These are phyloP conservation scores for Boechera divaricarpa DNA, from an alignment of 345 rosid genomes.

Conservation along the genomic window DNA sequence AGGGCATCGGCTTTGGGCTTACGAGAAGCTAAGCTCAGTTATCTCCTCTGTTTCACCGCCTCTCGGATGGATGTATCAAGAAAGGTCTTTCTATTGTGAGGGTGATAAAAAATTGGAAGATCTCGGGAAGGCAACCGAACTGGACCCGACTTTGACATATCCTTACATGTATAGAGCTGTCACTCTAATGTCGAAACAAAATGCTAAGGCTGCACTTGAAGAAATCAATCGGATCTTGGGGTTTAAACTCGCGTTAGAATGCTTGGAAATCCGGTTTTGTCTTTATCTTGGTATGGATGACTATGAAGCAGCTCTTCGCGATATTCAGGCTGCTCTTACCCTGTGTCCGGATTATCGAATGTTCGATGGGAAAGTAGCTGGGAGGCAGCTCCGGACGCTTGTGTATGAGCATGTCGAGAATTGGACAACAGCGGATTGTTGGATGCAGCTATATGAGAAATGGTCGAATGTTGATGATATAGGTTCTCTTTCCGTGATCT, in stretches of 20 bases:
- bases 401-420: conserved; percentile 88
- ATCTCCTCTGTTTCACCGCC: conserved; percentile 71
- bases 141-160: conserved; percentile 91
- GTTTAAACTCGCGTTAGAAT: conserved; percentile 90
- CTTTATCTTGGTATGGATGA: conserved; percentile 88
- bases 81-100: conserved; percentile 89
- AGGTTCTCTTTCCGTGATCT: conserved; percentile 97
- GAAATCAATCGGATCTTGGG: conserved; percentile 91
- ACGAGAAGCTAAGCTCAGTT: conserved; percentile 79
- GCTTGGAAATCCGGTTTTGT: conserved; percentile 97
- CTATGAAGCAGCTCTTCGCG: conserved; percentile 83
- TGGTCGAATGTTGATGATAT: conserved; percentile 98
- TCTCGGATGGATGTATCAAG: conserved; percentile 97
- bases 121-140: conserved; percentile 82
- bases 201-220: conserved; percentile 75
- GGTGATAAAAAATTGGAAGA: conserved; percentile 80
- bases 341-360: conserved; percentile 85
- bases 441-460: conserved; percentile 94
- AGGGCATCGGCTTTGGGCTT: conserved; percentile 68
- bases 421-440: conserved; percentile 98
- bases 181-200: conserved; percentile 75
- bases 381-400: conserved; percentile 81
- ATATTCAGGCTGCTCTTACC: conserved; percentile 94
- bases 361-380: conserved; percentile 96
- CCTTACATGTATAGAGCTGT: conserved; percentile 97